Percentiles rank a stretch among this genome's conserved stretches.
Evolutionary conservation across 805 yeast species (phyloP).

Genomic region (Suhomyces sp.): DNA sequence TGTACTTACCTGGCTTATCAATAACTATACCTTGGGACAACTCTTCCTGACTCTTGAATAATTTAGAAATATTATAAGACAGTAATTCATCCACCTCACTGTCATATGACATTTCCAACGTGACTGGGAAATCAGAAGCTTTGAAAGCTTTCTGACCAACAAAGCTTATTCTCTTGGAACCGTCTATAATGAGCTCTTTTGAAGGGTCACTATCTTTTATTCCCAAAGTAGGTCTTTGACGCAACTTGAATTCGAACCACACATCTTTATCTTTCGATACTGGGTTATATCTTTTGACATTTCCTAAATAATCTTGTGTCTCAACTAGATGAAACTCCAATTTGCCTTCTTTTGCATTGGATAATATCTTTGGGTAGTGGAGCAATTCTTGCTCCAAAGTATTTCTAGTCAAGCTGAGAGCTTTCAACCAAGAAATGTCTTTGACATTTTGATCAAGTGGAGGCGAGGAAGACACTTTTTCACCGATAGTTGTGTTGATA

Average conservation of each 20-base stretch:
- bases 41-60: conserved; percentile 23
- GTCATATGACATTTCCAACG: conserved; percentile 20
- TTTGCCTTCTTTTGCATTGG: conserved; percentile 16
- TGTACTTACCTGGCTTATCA: conserved; percentile 64
- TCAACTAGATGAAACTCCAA: conserved; percentile 35
- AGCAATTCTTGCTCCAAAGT: conserved; percentile 33
- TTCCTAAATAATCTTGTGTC: conserved; percentile 34
- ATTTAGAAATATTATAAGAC: conserved; percentile 14
- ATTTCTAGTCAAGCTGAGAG: conserved; percentile 27
- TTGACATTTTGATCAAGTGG: conserved; percentile 18
- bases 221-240: conserved; percentile 22
- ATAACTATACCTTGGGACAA: conserved; percentile 34
- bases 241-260: conserved; percentile 25
- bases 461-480: not conserved
- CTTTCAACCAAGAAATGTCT: conserved; percentile 32
- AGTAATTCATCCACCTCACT: not conserved
- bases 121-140: conserved; percentile 47
- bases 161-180: conserved; percentile 22
- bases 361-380: conserved; percentile 22
- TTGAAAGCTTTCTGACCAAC: conserved; percentile 13
- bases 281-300: conserved; percentile 32
- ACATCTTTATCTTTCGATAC: conserved; percentile 36
- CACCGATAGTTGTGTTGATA: conserved; percentile 23
- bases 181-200: conserved; percentile 23
- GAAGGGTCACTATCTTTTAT: conserved; percentile 19